phyloP scores from a whole-genome alignment of 2,329 filamentous ascomycete species.

The Sporothrix brasiliensis region DNA sequence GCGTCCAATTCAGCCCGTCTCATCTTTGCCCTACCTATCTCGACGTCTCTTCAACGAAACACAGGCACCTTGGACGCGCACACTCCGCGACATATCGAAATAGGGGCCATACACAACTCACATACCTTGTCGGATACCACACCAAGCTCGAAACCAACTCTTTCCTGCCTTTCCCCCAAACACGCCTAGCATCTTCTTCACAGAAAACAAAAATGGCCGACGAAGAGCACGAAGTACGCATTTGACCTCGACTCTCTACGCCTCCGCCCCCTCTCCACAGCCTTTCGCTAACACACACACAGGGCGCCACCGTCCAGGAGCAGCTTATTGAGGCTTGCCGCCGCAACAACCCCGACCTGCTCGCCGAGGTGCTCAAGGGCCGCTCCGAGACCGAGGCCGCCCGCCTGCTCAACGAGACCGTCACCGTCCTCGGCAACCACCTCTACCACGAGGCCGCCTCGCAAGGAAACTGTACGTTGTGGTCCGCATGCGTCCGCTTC shows the following conservation, averaged over 20 bases:
- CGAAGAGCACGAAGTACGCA: conserved; percentile 43
- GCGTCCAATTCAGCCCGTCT: conserved; percentile 12
- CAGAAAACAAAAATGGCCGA: conserved; percentile 30
- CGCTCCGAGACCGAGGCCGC: conserved; percentile 68
- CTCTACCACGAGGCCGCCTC: conserved; percentile 86
- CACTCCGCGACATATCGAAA: neutral
- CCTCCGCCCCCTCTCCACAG: neutral
- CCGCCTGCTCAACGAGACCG: conserved; percentile 79
- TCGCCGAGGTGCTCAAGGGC: conserved; percentile 70
- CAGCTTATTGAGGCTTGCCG: conserved; percentile 90
- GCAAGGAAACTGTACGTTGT: conserved; percentile 76
- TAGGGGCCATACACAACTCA: neutral
- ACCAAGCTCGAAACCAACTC: neutral
- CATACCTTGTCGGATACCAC: neutral
- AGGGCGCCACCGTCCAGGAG: conserved; percentile 86
- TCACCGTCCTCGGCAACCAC: conserved; percentile 83
- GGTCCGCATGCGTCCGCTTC: too few species aligned
- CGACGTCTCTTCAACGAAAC: neutral
- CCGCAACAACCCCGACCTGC: conserved; percentile 85
- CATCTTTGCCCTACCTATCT: neutral
- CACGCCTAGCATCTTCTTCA: neutral
- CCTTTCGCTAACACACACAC: conserved; percentile 32
- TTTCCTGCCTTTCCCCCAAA: neutral
- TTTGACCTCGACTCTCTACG: neutral
- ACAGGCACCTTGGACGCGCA: neutral